Evolutionary conservation across 1,139 yeast species (phyloP), one percentile per base, ranked within the genome.

Genomic region (Yamadazyma friedrichii): DNA sequence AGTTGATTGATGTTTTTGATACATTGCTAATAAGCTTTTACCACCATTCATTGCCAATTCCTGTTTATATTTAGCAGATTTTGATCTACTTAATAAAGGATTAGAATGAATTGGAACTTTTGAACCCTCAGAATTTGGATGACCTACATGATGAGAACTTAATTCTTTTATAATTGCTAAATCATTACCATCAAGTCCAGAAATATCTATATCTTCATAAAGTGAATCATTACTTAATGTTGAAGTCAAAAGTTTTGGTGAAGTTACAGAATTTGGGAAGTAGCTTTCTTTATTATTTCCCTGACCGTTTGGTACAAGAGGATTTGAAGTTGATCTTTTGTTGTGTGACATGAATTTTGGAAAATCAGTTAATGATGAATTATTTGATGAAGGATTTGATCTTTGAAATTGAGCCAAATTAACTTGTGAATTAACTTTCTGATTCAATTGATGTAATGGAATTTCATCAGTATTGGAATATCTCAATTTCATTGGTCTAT

Each of bases 381-480:
- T 55, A 38, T 55, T 56, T 9, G 65, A 61, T 8, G 59, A 53
- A 2, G 54, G 55, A 39, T 55, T 48, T 1, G 52, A 56, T 41
- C 67, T 53, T 36, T 59, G 64, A 36, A 49, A 46, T 42, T 59
- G 66, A 9, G 64, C 59, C 42, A 64, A 52, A 47, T 57, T 63
- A 15, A 59, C 58, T 40, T 67, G 74, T 9, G 75, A 68, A 47
- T 71, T 70, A 39, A 71, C 70, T 49, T 69, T 67, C 31, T 66
- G 62, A 47, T 72, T 72, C 35, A 72, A 54, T 38, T 54, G 57
- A 40, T 65, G 70, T 24, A 70, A 64, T 3, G 77, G 73, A 28
- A 72, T 66, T 33, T 70, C 74, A 10, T 63, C 61, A 0, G 75
- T 59, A 29, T 59, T 61, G 25, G 74, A 66, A 47, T 71, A 71